Base-by-base conservation (phyloP, 2,329 filamentous ascomycete genomes). In the Trichoderma pleuroti region DNA sequence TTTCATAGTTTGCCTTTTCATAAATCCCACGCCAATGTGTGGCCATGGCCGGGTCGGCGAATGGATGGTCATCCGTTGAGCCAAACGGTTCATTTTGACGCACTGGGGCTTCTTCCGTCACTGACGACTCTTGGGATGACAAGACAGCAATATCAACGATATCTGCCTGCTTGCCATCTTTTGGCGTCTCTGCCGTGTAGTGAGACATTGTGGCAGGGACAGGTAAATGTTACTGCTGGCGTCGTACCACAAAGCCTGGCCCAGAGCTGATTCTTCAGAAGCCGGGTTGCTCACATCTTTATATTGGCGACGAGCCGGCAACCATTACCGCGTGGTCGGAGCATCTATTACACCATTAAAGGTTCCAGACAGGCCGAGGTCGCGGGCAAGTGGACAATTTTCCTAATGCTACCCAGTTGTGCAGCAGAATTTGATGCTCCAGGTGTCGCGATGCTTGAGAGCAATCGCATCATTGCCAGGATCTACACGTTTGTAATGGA, bases 1-100 rank as follows among this genome's bases (percentile, higher is more conserved):
- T 88, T 78, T 91, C 88, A 74, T 90, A 91, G 0, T 78, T 72
- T 1, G 86, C 85, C 8, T 84, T 83, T 72, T 89, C 86, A 72
- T 89, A 89, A 5, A 88, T 76, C 5, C 79, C 78, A 2, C 81
- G 80, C 83, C 86, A 89, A 74, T 86, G 82, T n/a, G 85, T 83
- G 1, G 86, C 86, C 2, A 86, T 79, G 4, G 81, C 80, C 3
- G 85, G 83, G 63, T 88, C 85, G 0, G 82, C 79, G 74, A 89
- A 89, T 42, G 81, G 68, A 59, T 84, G 82, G n/a, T 80, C 78
- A 2, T 77, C 73, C 0, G 73, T 71, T 0, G 77, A 76, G 8
- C 72, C 68, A 26, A 73, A 72, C 9, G 36, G 21, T 30, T n/a
- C 54, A 32, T 64, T 18, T 32, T n/a, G 32, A 18, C 39, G 49